Percentiles rank a stretch among this genome's conserved stretches.
Evolutionary conservation across 768 basidiomycete species (phyloP).

Genomic region (Galerina marginata): DNA sequence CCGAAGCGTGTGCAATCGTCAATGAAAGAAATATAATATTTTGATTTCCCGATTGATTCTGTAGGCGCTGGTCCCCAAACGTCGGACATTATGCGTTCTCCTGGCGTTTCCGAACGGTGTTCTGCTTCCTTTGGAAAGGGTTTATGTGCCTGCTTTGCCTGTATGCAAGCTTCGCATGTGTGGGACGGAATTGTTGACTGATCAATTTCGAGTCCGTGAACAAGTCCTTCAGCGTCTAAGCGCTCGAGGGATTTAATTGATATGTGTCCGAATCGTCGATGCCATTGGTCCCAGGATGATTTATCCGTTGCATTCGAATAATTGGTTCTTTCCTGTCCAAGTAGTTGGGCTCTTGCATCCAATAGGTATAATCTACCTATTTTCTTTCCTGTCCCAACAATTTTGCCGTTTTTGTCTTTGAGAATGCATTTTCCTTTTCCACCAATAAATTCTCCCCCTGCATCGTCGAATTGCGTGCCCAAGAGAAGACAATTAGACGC

Average conservation of each 20-base stretch:
- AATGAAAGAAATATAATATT: constrained; percentile 34
- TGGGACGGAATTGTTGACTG: constrained; percentile 17
- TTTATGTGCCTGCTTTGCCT: constrained; percentile 36
- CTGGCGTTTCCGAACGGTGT: constrained; percentile 22
- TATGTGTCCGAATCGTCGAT: constrained; percentile 31
- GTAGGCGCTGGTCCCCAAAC: constrained; percentile 36
- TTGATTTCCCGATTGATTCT: constrained; percentile 24
- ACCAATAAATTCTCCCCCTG: constrained; percentile 21
- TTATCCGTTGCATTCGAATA: constrained; percentile 9
- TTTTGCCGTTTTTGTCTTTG: constrained; percentile 18
- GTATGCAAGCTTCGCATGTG: constrained; percentile 39
- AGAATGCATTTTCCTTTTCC: constrained; percentile 14
- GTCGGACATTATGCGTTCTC: constrained; percentile 28
- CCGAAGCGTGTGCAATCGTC: constrained; percentile 15
- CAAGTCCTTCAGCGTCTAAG: constrained; percentile 16
- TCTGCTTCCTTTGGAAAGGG: constrained; percentile 38
- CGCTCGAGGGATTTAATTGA: constrained; percentile 24
- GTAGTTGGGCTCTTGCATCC: constrained; percentile 20
- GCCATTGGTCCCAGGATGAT: constrained; percentile 34
- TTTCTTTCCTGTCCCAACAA: constrained; percentile 18
- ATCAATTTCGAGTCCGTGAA: constrained; percentile 21
- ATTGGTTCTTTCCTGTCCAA: constrained; percentile 12
- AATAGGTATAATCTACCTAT: constrained; percentile 25
- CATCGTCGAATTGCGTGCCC: constrained; percentile 22
- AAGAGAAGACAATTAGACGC: constrained; percentile 30